Base-by-base conservation (phyloP, 306 rosid genomes). In the Cicer pinnatifidum region DNA sequence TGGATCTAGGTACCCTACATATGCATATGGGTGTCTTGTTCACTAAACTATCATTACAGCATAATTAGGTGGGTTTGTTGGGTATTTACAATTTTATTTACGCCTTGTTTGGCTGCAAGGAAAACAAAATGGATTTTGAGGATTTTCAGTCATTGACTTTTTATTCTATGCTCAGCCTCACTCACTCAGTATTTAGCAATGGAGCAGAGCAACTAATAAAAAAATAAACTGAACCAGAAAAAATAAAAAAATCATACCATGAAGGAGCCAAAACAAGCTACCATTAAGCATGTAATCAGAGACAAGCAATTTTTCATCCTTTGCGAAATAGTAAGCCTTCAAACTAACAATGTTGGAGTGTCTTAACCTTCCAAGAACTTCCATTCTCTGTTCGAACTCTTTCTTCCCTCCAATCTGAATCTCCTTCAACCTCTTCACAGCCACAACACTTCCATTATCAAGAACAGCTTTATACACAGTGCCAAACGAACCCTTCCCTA, bases 401-500 rank as follows among this genome's bases (percentile, higher is more conserved):
- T 38, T 82, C 87, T 83, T 90, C 46, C 93, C 96, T n/a, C 93
- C 90, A 6, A 87, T 61, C 15, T 82, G 82, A 0, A 87, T 89
- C 3, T 93, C 93, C 75, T 84, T 93, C 10, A 93, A 82, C 74
- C 98, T 75, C 85, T 93, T 93, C 81, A 93, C 97, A 0, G 96
- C 97, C 1, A 93, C 93, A 5, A 91, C 92, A 11, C 68, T 86
- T 0, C 98, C 98, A 13, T 93, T 97, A 33, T 93, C 96, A 4
- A 93, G 85, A 13, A 90, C 87, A 6, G 97, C 98, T 75, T 93
- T 93, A 58, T 93, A 93, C 9, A 93, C 88, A 11, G 96, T 91
- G 1, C 98, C 98, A 7, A 88, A 89, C 71, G 85, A 89, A 0
- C 98, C 97, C 62, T 93, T 93, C 7, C 98, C 98, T 71, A 93